Conservation (phyloP, 768 basidiomycete species). For the Russula compacta region DNA sequence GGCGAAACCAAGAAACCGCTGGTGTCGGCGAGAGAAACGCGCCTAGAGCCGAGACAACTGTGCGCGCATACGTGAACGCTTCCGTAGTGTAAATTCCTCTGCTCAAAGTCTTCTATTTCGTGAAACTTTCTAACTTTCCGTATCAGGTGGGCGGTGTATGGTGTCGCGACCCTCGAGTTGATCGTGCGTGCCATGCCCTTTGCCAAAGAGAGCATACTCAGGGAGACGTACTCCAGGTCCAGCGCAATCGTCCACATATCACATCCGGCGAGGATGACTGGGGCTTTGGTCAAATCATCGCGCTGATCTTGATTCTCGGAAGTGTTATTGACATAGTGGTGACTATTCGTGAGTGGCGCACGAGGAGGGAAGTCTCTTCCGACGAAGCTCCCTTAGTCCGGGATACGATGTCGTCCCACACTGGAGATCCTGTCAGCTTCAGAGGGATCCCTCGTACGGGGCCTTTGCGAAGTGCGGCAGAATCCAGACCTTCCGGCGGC, state of each 20-base stretch:
- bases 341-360: not conserved
- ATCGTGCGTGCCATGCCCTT: not conserved
- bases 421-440: not conserved
- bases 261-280: slow-evolving; percentile 1
- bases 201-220: not conserved
- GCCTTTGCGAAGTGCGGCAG: too few species aligned
- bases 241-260: not conserved
- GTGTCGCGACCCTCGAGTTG: slow-evolving; percentile 3
- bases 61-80: not conserved
- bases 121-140: not conserved
- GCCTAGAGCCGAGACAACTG: not conserved
- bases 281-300: slow-evolving; percentile 9
- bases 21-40: not conserved
- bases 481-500: not conserved
- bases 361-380: not conserved
- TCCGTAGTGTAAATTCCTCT: not conserved
- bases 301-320: not conserved
- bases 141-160: not conserved
- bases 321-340: not conserved
- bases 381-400: not conserved
- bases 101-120: not conserved
- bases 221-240: not conserved
- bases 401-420: not conserved
- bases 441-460: not conserved
- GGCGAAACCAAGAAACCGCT: not conserved